These are phyloP conservation scores for Huntiella savannae DNA, from an alignment of 2,329 filamentous ascomycete species.

Conservation along the genomic window DNA sequence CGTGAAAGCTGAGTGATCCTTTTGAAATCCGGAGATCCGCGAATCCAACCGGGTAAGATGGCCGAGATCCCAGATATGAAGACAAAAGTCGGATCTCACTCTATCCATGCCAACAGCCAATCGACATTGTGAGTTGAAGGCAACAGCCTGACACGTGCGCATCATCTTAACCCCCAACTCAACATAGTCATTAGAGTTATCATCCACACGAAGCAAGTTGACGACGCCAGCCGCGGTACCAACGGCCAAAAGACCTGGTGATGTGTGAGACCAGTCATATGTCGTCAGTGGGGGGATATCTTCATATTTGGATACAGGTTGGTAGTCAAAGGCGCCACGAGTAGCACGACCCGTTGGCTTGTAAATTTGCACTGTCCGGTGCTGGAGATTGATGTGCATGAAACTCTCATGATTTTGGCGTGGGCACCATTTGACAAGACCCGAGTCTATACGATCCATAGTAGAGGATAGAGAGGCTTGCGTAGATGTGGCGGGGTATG, in stretches of 20 bases:
- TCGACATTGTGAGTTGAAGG: constrained; percentile 53
- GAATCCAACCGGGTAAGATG: constrained; percentile 33
- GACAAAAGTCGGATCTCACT: constrained; percentile 61
- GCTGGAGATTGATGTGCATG: constrained; percentile 45
- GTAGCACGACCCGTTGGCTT: constrained; percentile 41
- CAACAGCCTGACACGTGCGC: constrained; percentile 62
- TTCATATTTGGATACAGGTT: constrained; percentile 37
- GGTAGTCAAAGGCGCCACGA: constrained; percentile 36
- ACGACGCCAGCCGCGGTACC: constrained; percentile 60
- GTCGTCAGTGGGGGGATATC: constrained; percentile 45
- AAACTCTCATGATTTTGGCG: constrained; percentile 39
- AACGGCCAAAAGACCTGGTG: constrained; percentile 50
- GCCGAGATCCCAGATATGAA: constrained; percentile 68
- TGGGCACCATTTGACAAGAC: constrained; percentile 48
- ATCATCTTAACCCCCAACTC: constrained; percentile 56
- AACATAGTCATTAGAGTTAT: constrained; percentile 43
- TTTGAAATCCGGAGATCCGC: constrained; percentile 26
- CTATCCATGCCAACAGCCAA: constrained; percentile 64
- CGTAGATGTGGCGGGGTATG: too few species aligned
- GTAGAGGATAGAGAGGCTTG: constrained; percentile 11
- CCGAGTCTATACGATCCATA: constrained; percentile 42
- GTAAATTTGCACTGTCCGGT: constrained; percentile 43
- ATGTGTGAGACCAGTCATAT: constrained; percentile 46
- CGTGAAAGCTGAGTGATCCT: constrained; percentile 21
- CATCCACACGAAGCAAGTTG: constrained; percentile 53